phyloP scores from a whole-genome alignment of 164 flowering plant species.

The Echeveria elegans region DNA sequence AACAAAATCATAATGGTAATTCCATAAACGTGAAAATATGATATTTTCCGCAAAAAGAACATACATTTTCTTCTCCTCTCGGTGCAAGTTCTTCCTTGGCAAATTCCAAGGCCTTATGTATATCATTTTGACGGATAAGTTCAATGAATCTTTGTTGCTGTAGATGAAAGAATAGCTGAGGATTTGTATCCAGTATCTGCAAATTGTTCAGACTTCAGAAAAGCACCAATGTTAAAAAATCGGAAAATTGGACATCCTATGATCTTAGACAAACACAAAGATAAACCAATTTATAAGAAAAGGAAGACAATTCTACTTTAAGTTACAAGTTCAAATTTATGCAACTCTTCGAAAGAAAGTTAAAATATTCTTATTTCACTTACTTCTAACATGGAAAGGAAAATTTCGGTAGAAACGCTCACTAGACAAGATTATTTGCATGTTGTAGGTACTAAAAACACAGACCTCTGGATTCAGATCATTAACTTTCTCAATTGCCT shows the following conservation, averaged over 20 bases:
- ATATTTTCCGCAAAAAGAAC: neutral
- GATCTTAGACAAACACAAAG: neutral
- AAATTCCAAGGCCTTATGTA: constrained; percentile 57
- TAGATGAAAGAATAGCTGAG: constrained; percentile 91
- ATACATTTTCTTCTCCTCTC: constrained; percentile 95
- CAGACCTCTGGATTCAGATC: constrained; percentile 91
- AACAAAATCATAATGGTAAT: neutral
- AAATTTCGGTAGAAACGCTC: neutral
- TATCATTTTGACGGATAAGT: constrained; percentile 78
- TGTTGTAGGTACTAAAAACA: neutral
- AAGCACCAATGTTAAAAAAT: neutral
- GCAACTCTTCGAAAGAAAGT: neutral
- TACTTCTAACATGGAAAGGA: neutral
- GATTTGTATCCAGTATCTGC: constrained; percentile 96
- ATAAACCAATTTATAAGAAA: too few relatives aligned
- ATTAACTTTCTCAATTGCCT: constrained; percentile 93
- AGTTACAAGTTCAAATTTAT: neutral
- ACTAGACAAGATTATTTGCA: neutral
- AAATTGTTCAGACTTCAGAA: constrained; percentile 9
- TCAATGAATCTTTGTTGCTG: constrained; percentile 96
- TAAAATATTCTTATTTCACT: neutral
- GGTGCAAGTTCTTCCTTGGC: constrained; percentile 99
- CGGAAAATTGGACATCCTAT: neutral
- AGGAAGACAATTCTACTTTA: neutral
- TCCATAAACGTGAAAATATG: neutral